Conservation (phyloP, 192 early-diverging fungal species). For the Cladochytrium replicatum region DNA sequence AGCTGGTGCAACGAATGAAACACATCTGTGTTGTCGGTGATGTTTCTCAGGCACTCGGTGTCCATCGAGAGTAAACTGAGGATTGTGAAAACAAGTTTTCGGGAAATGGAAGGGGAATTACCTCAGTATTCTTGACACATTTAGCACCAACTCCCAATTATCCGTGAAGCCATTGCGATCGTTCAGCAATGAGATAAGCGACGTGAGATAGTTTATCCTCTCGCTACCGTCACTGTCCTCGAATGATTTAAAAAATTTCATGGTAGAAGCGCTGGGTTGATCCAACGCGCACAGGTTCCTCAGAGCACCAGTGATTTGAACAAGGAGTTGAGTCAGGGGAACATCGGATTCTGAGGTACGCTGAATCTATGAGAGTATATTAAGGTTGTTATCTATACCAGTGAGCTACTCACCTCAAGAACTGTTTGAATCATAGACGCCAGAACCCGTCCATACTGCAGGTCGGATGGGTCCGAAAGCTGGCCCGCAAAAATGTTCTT, state of each 20-base stretch:
- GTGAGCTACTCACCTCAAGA: background rate
- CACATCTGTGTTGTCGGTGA: conserved; percentile 4
- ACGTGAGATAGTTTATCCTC: background rate
- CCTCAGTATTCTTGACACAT: conserved; percentile 24
- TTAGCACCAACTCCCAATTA: conserved; percentile 19
- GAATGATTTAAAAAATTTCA: conserved; percentile 2
- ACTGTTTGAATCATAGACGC: conserved; percentile 6
- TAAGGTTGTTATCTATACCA: background rate
- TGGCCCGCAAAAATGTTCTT: no score
- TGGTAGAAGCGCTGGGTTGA: background rate
- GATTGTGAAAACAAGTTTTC: background rate
- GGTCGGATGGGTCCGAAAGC: background rate
- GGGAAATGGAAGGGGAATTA: background rate
- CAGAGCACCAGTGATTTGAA: conserved; percentile 22
- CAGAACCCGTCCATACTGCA: background rate
- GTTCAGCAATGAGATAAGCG: background rate
- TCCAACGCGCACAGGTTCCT: conserved; percentile 18
- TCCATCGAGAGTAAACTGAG: conserved; percentile 26
- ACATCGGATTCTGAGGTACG: background rate
- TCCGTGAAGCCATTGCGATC: conserved; percentile 8
- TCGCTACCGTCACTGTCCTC: background rate
- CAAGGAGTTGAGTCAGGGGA: conserved; percentile 6
- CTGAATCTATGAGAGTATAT: background rate
- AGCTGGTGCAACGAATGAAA: conserved; percentile 5
- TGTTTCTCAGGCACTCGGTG: conserved; percentile 4